Conservation (phyloP, 2,329 filamentous ascomycete species). For the Botrytis tulipae region DNA sequence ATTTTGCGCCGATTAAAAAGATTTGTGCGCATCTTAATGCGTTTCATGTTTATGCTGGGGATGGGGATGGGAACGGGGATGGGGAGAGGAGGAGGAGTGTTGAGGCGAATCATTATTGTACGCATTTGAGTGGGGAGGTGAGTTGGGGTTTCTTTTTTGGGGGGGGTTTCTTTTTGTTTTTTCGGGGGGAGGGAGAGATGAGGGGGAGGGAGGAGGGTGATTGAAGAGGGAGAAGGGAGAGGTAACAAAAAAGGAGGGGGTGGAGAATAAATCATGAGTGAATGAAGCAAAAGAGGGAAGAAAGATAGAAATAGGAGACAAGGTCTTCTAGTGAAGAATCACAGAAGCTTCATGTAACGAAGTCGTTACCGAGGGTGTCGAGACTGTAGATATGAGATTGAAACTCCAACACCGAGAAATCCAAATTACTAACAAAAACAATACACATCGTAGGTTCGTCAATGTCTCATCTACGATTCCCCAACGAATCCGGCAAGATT, state of each 20-base stretch:
- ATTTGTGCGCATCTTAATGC: constrained; percentile 79
- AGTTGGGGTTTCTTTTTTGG: constrained; percentile 47
- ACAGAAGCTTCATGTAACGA: not conserved
- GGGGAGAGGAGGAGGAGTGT: constrained; percentile 56
- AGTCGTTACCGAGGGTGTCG: not conserved
- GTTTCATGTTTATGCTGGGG: constrained; percentile 70
- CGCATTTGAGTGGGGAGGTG: constrained; percentile 70
- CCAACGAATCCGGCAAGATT: constrained; percentile 65
- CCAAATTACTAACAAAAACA: not conserved
- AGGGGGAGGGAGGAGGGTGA: no score
- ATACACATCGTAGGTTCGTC: constrained; percentile 43
- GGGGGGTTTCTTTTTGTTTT: constrained; percentile 34
- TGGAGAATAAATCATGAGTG: not conserved
- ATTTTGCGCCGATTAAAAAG: constrained; percentile 68
- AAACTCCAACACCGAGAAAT: not conserved
- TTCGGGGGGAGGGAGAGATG: not conserved
- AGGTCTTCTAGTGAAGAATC: not conserved
- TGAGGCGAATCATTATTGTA: constrained; percentile 83
- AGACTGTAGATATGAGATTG: not conserved
- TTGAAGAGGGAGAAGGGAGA: no score
- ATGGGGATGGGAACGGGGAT: not conserved
- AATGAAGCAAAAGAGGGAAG: not conserved
- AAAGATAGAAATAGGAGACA: not conserved
- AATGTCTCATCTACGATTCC: constrained; percentile 83
- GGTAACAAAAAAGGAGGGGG: rapidly evolving